Percentiles rank a stretch among this genome's conserved stretches.
Conservation (phyloP, 78 protist species). For the Polysphondylium violaceum region DNA sequence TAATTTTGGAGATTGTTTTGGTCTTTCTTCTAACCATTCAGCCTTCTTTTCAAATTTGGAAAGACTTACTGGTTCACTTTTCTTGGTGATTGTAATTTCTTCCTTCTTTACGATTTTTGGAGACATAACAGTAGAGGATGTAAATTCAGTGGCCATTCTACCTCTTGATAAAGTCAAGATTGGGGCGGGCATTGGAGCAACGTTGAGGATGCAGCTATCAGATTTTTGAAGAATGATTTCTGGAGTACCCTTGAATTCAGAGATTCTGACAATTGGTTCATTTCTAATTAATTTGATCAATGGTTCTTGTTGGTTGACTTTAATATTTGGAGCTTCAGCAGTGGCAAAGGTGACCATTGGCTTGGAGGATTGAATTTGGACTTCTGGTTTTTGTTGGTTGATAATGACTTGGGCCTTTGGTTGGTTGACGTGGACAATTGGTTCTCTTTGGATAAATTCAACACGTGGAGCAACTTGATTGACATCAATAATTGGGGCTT, state of each 20-base stretch:
- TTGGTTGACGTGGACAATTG: slow-evolving; percentile 72
- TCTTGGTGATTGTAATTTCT: neutral
- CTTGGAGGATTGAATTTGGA: slow-evolving; percentile 64
- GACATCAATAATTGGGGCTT: slow-evolving; percentile 76
- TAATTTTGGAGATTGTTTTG: slow-evolving; percentile 29
- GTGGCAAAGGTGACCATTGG: slow-evolving; percentile 38
- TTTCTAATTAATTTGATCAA: slow-evolving; percentile 41
- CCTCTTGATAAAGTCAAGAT: slow-evolving; percentile 4
- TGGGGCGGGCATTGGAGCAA: slow-evolving; percentile 46
- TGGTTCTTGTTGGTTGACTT: slow-evolving; percentile 60
- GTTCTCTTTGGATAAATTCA: slow-evolving; percentile 72
- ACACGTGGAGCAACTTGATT: slow-evolving; percentile 60
- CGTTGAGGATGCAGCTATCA: slow-evolving; percentile 51
- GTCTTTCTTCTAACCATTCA: slow-evolving; percentile 38
- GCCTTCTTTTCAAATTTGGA: slow-evolving; percentile 34
- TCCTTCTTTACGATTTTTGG: slow-evolving; percentile 34
- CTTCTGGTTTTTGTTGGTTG: slow-evolving; percentile 77
- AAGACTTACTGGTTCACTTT: neutral
- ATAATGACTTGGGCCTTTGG: slow-evolving; percentile 76
- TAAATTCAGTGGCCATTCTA: slow-evolving; percentile 30
- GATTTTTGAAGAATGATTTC: slow-evolving; percentile 57
- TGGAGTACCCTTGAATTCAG: slow-evolving; percentile 58
- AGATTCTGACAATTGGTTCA: slow-evolving; percentile 65
- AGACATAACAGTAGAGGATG: neutral
- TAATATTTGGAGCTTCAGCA: slow-evolving; percentile 32